Evolutionary conservation across 179 eudicot genomes (phyloP), one percentile per base, ranked within the genome.

Genomic region (Pouteria campechiana): DNA sequence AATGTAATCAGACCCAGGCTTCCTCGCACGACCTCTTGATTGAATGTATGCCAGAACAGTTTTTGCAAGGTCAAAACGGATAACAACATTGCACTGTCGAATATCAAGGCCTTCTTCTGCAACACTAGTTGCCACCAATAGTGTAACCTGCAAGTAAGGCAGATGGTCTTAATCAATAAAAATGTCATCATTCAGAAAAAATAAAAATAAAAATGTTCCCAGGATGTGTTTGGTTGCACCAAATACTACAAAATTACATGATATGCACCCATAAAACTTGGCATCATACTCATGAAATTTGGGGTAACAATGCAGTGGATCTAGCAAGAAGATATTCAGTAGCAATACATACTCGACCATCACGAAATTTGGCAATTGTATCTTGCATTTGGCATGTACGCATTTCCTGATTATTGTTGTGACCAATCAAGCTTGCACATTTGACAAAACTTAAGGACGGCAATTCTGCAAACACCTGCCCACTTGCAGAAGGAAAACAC

Each of bases 61-160:
- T 69, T 90, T 90, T 36, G 98, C 98, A 50, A 90, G 98, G 65
- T 90, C 98, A 69, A 90, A 90, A 19, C 98, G 93, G 30, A 90
- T 86, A 41, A 90, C 98, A 53, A 90, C 98, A 71, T 90, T 90
- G 70, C 98, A 90, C 54, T 90, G 98, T 34, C 98, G 81, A 43
- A 90, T 90, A 68, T 90, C 98, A 57, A 90, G 98, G 31, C 98
- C 98, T 78, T 90, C 98, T 79, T 90, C 98, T 54, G 98, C 96
- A 53, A 90, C 98, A 71, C 98, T 90, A 21, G 98, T 90, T 54
- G 98, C 98, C 46, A 90, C 98, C 53, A 90, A 73, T 74, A 90
- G 58, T 46, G 96, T 90, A 29, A 90, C 87, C 98, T 88, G 64
- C 3, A 59, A 35, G 8, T 31, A 18, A 42, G 25, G 50, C 19